Base-by-base conservation (phyloP, 1,284 basidiomycete genomes). In the Tausonia pullulans region DNA sequence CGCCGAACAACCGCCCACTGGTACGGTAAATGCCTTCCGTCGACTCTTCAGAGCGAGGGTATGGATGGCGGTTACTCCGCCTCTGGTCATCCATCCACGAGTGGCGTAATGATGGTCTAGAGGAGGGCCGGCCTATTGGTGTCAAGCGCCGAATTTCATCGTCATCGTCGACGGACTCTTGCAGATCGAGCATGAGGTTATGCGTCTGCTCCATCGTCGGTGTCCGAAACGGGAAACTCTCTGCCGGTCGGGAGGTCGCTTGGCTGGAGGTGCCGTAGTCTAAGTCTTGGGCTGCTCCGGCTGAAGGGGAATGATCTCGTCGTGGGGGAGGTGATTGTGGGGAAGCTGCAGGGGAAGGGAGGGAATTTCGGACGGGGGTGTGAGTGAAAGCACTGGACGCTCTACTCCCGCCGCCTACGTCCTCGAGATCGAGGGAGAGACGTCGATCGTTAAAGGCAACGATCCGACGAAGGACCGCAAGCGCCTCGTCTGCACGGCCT, bases 391-490 rank as follows among this genome's bases (percentile, higher is more conserved):
- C 27, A 27, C 27, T 27, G 27, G 27, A 27, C 27, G 27, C 27
- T 27, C 27, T 27, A 27, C 27, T 27, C 27, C 2, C 27, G 27
- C 27, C 27, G 1, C 81, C 78, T 0, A 94, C 89, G 68, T 94
- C 91, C 41, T 82, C 81, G 6, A 87, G 74, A 43, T 81, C 82
- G 56, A 93, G 80, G 10, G 79, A 76, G 1, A 90, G 74, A 55
- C 84, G 78, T 46, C 83, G 82, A 13, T 87, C 88, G 74, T 97
- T 96, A 77, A 87, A 92, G 52, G 81, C 81, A 2, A 88, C 88
- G 55, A 97, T 96, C 68, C 87, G 78, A 69, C 87, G 84, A 0
- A 97, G 80, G 2, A 86, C 86, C 67, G 87, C 82, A 52, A 93
- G 76, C 0, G 93, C 93, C 71, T 95, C 91, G 62, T 84, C 81